These are phyloP conservation scores for Ceratocystis alfenasii DNA, from an alignment of 2,329 filamentous ascomycete species.

Conservation along the genomic window DNA sequence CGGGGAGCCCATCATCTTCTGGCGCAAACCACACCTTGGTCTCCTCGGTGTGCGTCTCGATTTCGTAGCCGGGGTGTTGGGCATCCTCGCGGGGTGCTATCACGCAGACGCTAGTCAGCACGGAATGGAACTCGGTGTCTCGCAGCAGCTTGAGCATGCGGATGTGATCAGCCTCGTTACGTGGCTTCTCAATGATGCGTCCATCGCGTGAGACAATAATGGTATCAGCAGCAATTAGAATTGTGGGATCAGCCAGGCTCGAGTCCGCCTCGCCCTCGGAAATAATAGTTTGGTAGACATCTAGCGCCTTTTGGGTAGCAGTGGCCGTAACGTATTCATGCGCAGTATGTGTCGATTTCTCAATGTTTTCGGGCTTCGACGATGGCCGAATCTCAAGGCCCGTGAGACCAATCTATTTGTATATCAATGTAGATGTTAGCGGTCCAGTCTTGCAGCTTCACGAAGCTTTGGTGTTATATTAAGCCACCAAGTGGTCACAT, in stretches of 20 bases:
- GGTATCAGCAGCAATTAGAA: constrained; percentile 86
- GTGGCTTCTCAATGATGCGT: constrained; percentile 80
- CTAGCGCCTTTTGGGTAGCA: constrained; percentile 67
- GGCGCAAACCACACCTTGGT: constrained; percentile 79
- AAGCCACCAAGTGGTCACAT: background rate
- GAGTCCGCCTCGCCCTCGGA: constrained; percentile 32
- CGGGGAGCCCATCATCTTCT: constrained; percentile 45
- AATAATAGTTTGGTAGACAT: constrained; percentile 48
- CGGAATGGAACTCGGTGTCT: constrained; percentile 65
- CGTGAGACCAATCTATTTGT: constrained; percentile 57
- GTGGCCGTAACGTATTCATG: constrained; percentile 88
- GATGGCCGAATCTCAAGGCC: constrained; percentile 79
- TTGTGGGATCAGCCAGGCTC: constrained; percentile 53
- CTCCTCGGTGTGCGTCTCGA: constrained; percentile 76
- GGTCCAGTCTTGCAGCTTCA: background rate
- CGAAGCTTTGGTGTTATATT: constrained; percentile 7
- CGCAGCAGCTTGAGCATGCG: constrained; percentile 72
- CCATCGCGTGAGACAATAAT: constrained; percentile 68
- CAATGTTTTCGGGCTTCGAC: constrained; percentile 69
- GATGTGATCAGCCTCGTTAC: constrained; percentile 67
- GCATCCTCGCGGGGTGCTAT: constrained; percentile 73
- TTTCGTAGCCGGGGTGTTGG: constrained; percentile 69
- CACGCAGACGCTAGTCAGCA: constrained; percentile 75
- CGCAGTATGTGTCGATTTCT: constrained; percentile 60
- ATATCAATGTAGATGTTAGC: background rate